A percentile compares a stretch with the other conserved stretches of the same genome.
phyloP scores from a whole-genome alignment of 306 rosid species.

The Adenanthera pavonina region DNA sequence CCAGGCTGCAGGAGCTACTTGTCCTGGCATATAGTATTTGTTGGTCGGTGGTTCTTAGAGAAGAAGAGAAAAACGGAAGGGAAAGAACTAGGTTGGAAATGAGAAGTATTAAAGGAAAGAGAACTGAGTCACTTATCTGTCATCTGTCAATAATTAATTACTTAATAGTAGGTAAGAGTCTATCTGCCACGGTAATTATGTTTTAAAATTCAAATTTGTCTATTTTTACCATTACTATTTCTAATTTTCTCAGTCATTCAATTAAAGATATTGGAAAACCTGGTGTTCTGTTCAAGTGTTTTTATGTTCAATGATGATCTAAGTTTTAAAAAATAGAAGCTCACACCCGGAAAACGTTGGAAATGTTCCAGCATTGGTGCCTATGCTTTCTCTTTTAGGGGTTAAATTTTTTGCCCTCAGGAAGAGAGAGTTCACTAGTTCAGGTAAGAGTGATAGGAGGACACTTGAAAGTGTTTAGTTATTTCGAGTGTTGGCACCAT shows the following conservation, averaged over 20 bases:
- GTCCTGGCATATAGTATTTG: conserved; percentile 25
- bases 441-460: conserved; percentile 11
- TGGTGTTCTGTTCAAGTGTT: not conserved
- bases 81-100: conserved; percentile 26
- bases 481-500: conserved; percentile 4
- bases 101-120: not conserved
- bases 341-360: not conserved
- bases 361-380: not conserved
- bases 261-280: not conserved
- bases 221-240: not conserved
- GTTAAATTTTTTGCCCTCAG: not conserved
- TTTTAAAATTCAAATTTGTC: conserved; percentile 19
- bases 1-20: conserved; percentile 30
- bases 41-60: conserved; percentile 15
- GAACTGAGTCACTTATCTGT: not conserved
- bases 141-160: conserved; percentile 17
- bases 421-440: conserved; percentile 12
- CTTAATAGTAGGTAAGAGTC: not conserved
- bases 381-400: not conserved
- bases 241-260: not conserved
- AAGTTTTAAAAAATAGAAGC: conserved; percentile 13
- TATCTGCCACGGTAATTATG: conserved; percentile 10
- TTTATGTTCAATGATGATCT: not conserved
- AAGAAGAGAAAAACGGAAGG: not conserved
- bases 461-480: conserved; percentile 19